A percentile compares a stretch with the other conserved stretches of the same genome.
Conservation (phyloP, 1,139 yeast species). For the Suzukiozyma palmioleophila region DNA sequence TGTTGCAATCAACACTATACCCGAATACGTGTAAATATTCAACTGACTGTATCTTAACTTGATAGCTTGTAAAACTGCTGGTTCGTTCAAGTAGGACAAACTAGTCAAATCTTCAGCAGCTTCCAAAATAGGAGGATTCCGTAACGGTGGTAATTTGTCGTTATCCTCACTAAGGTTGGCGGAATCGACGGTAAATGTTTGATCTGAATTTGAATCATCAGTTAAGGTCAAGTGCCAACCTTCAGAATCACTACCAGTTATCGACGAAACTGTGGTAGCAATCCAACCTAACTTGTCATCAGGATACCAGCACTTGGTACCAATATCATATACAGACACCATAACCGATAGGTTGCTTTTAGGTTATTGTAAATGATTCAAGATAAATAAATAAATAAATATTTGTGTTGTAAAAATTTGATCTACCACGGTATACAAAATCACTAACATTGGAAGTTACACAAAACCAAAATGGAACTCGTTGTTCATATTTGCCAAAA, state of each 20-base stretch:
- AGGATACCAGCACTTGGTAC: slow-evolving; percentile 92
- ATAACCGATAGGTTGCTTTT: slow-evolving; percentile 3
- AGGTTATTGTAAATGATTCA: background rate
- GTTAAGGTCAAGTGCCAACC: slow-evolving; percentile 51
- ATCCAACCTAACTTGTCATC: slow-evolving; percentile 88
- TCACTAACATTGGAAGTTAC: background rate
- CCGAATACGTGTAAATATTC: slow-evolving; percentile 92
- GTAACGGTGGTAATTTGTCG: slow-evolving; percentile 66
- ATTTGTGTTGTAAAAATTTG: slow-evolving; percentile 1
- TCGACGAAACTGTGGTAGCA: slow-evolving; percentile 72
- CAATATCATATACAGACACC: slow-evolving; percentile 25
- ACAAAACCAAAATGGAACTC: background rate
- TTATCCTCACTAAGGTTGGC: slow-evolving; percentile 41
- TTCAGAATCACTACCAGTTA: slow-evolving; percentile 45
- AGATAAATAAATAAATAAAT: slow-evolving; percentile 1
- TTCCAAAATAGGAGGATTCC: slow-evolving; percentile 92
- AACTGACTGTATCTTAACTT: slow-evolving; percentile 83
- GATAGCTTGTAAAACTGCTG: slow-evolving; percentile 93
- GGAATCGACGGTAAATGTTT: slow-evolving; percentile 44
- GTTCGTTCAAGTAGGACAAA: slow-evolving; percentile 89
- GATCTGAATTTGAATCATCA: slow-evolving; percentile 56
- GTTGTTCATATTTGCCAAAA: too few relatives aligned
- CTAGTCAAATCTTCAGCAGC: slow-evolving; percentile 93
- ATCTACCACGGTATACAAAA: background rate
- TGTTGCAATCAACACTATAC: slow-evolving; percentile 93